A percentile compares a stretch with the other conserved stretches of the same genome.
Conservation (phyloP, 1,139 yeast species). For the Hanseniaspora sp. region DNA sequence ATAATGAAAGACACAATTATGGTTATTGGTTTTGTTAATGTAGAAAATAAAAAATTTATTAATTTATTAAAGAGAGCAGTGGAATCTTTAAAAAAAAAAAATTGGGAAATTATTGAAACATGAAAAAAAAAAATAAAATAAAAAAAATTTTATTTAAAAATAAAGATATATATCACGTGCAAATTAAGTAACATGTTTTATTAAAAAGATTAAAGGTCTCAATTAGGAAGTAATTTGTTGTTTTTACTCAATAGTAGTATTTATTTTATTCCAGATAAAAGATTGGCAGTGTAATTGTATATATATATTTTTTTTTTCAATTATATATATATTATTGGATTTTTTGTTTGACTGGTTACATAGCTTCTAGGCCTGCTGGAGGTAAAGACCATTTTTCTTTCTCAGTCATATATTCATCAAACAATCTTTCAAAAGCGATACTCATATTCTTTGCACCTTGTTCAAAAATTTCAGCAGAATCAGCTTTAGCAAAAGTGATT, state of each 20-base stretch:
- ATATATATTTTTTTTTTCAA: no score
- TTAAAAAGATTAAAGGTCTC: no score
- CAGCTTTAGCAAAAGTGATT: constrained; percentile 45
- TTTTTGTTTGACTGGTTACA: constrained; percentile 18
- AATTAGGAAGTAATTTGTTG: no score
- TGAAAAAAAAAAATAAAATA: background rate
- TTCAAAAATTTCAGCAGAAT: constrained; percentile 34
- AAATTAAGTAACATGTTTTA: no score
- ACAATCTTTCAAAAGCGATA: constrained; percentile 39
- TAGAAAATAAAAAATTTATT: no score
- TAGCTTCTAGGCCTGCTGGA: constrained; percentile 30
- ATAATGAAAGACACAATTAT: no score
- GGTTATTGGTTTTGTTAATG: no score
- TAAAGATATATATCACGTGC: no score
- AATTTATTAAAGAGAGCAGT: no score
- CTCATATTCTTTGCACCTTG: constrained; percentile 43
- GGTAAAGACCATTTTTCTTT: constrained; percentile 34
- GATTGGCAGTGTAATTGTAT: background rate
- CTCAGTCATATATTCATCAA: constrained; percentile 27
- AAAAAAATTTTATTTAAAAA: background rate
- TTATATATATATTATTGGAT: no score
- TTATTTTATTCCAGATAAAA: background rate
- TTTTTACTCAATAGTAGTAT: no score
- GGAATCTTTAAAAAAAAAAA: background rate
- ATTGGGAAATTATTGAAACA: no score